A percentile compares a stretch with the other conserved stretches of the same genome.
These are phyloP conservation scores for Penicillium brevicompactum DNA, from an alignment of 2,329 filamentous ascomycete genomes.

Conservation along the genomic window DNA sequence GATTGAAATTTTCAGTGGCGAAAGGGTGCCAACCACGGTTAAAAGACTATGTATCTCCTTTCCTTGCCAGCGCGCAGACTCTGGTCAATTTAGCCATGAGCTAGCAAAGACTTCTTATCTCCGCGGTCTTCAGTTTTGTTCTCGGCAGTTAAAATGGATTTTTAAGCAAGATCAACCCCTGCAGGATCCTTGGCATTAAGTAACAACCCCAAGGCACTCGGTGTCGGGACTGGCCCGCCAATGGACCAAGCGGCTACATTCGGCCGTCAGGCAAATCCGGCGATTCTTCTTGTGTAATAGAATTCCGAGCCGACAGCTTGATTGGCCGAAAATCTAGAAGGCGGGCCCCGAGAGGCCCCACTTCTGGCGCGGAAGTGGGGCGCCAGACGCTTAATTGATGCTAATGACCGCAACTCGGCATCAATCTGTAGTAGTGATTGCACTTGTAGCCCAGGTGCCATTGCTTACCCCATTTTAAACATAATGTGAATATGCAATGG, in stretches of 20 bases:
- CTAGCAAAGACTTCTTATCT: too few species aligned
- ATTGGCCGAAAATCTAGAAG: conserved; percentile 1
- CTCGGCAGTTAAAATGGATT: neutral
- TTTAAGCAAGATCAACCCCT: neutral
- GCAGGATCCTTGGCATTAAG: conserved; percentile 9
- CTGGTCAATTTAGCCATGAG: too few species aligned
- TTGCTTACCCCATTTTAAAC: neutral
- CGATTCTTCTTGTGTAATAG: conserved; percentile 23
- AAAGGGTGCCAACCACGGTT: conserved; percentile 9
- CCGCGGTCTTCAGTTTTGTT: neutral
- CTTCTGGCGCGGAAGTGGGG: conserved; percentile 8
- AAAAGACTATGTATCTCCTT: neutral
- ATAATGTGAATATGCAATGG: conserved; percentile 18
- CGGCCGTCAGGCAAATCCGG: conserved; percentile 12
- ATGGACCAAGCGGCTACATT: conserved; percentile 13
- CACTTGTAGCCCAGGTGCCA: too few species aligned
- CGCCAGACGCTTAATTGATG: conserved; percentile 19
- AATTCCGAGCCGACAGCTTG: conserved; percentile 3
- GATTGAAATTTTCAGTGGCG: conserved; percentile 1
- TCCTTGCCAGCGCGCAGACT: neutral
- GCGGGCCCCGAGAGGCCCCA: conserved; percentile 4
- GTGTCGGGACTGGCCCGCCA: neutral
- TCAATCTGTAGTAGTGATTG: neutral
- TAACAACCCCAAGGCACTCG: conserved; percentile 7
- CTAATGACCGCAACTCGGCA: conserved; percentile 10